These are phyloP conservation scores for Pythium phragmiticola DNA, from an alignment of 352 stramenopile genomes.

Conservation along the genomic window DNA sequence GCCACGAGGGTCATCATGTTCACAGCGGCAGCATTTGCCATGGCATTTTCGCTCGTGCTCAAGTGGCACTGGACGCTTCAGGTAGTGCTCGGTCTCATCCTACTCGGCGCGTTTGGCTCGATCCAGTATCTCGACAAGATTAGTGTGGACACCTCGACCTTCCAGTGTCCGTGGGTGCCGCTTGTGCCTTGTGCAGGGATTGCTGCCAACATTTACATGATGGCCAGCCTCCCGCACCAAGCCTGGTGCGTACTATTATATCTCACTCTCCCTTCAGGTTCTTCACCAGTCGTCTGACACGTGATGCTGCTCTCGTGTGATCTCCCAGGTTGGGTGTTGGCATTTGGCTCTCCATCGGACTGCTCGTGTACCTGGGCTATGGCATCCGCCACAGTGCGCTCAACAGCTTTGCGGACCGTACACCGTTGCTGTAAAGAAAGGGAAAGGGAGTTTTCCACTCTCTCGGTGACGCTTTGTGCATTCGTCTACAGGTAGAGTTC, in stretches of 20 bases:
- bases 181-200: constrained; percentile 42
- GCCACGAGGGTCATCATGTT: constrained; percentile 56
- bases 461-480: not conserved
- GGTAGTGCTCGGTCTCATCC: constrained; percentile 29
- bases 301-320: not conserved
- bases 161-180: constrained; percentile 39
- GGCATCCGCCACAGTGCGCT: constrained; percentile 77
- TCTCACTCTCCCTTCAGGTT: not conserved
- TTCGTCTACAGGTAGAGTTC: constrained; percentile 3
- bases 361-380: constrained; percentile 75
- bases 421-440: constrained; percentile 23
- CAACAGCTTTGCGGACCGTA: constrained; percentile 28
- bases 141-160: constrained; percentile 25
- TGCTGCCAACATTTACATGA: constrained; percentile 48
- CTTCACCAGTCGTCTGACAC: not conserved
- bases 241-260: constrained; percentile 28
- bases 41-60: constrained; percentile 71
- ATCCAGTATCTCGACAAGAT: constrained; percentile 64
- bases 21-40: constrained; percentile 50
- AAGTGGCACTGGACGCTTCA: constrained; percentile 57
- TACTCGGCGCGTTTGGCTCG: constrained; percentile 44
- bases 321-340: constrained; percentile 61
- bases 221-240: constrained; percentile 32
- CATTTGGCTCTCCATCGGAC: constrained; percentile 64
- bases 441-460: not conserved